A percentile compares a stretch with the other conserved stretches of the same genome.
Conservation (phyloP, 768 basidiomycete species). For the Tylopilus vinaceipallidus region DNA sequence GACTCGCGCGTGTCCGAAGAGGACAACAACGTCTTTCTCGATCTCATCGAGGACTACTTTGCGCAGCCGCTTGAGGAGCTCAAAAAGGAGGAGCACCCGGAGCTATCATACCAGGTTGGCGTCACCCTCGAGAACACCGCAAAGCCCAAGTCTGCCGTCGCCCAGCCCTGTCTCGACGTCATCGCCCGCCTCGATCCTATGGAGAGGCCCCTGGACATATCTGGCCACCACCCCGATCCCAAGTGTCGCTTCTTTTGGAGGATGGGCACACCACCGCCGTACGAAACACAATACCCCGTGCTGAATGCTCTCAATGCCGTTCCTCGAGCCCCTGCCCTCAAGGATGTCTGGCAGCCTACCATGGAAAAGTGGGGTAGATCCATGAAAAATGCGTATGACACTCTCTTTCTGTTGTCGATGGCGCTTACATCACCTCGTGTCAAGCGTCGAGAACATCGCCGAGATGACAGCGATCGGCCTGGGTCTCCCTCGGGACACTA, state of each 20-base stretch:
- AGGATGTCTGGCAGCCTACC: conserved; percentile 60
- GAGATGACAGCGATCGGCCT: conserved; percentile 87
- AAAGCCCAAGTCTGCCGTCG: conserved; percentile 81
- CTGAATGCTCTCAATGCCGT: conserved; percentile 82
- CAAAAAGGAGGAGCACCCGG: conserved; percentile 77
- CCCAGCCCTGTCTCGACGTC: conserved; percentile 78
- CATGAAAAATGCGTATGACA: conserved; percentile 82
- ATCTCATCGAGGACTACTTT: conserved; percentile 94
- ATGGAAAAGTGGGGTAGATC: conserved; percentile 87
- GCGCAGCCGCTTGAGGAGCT: conserved; percentile 61
- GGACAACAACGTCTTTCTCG: conserved; percentile 80
- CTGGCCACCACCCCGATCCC: conserved; percentile 80
- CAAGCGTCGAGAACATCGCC: conserved; percentile 80
- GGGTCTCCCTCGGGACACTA: conserved; percentile 64
- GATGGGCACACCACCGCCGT: conserved; percentile 73
- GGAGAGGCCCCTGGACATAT: conserved; percentile 84
- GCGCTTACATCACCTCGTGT: neutral
- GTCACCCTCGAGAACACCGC: conserved; percentile 97
- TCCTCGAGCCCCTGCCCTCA: conserved; percentile 59
- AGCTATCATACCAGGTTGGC: conserved; percentile 88
- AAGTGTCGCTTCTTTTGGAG: conserved; percentile 95
- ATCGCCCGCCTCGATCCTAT: conserved; percentile 73
- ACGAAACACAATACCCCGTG: conserved; percentile 72
- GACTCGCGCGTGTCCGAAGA: conserved; percentile 83
- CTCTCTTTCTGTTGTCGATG: conserved; percentile 1